Percentiles rank a stretch among this genome's conserved stretches.
Evolutionary conservation across 2,329 filamentous ascomycete genomes (phyloP).

Genomic region (Aspergillus sp.): DNA sequence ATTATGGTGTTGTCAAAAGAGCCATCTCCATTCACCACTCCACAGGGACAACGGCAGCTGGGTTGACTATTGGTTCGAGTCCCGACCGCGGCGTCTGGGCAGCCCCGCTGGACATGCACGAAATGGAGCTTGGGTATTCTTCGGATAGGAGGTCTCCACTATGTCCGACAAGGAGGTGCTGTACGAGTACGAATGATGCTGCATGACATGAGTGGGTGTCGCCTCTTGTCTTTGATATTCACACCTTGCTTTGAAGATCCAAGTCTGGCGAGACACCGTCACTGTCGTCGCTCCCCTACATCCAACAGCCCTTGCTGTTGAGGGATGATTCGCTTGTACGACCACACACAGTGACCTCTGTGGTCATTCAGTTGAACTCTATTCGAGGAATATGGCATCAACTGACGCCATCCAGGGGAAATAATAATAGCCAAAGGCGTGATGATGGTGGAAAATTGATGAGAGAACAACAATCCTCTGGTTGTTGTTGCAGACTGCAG

Average conservation of each 20-base stretch:
- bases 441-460: no score
- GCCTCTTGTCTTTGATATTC: no score
- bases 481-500: no score
- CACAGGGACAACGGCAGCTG: not conserved
- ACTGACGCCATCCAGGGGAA: not conserved
- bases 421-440: not conserved
- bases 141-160: constrained; percentile 2
- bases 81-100: constrained; percentile 13
- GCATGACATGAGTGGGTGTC: no score
- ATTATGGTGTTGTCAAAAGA: not conserved
- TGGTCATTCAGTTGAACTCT: not conserved
- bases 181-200: no score
- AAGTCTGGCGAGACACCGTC: no score
- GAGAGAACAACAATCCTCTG: no score
- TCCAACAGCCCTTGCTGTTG: no score
- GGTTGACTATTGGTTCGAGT: constrained; percentile 6
- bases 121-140: constrained; percentile 1
- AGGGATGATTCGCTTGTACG: no score
- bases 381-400: constrained; percentile 8
- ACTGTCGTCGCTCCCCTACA: no score
- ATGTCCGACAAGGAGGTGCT: not conserved
- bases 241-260: no score
- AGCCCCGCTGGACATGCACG: constrained; percentile 9
- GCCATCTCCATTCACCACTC: not conserved
- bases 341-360: no score